These are phyloP conservation scores for Grosmannia penicillata DNA, from an alignment of 2,329 filamentous ascomycete species.

Conservation along the genomic window DNA sequence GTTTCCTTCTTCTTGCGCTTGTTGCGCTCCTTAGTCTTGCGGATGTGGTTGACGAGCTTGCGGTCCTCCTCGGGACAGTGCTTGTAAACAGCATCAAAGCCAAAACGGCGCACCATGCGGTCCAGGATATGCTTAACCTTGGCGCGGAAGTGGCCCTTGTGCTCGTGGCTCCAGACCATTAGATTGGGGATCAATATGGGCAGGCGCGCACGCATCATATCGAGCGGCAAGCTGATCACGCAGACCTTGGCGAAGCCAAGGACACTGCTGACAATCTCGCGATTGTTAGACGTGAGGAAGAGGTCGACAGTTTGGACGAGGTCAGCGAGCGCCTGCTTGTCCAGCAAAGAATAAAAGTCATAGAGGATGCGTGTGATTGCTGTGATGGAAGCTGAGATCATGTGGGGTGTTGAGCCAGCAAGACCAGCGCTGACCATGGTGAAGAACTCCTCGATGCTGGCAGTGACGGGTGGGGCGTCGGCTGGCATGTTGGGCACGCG, in stretches of 20 bases:
- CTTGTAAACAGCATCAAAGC: slow-evolving; percentile 64
- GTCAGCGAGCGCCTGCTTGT: slow-evolving; percentile 57
- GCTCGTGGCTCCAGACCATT: slow-evolving; percentile 93
- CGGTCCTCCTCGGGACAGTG: slow-evolving; percentile 73
- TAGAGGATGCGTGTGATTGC: slow-evolving; percentile 87
- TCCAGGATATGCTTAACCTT: slow-evolving; percentile 98
- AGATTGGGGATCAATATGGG: slow-evolving; percentile 71
- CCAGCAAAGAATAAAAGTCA: slow-evolving; percentile 65
- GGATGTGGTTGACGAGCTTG: slow-evolving; percentile 86
- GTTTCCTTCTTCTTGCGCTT: slow-evolving; percentile 75
- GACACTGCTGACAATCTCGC: slow-evolving; percentile 89
- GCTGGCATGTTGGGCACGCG: slow-evolving; percentile 78
- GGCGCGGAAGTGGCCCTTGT: slow-evolving; percentile 90
- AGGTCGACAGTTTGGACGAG: slow-evolving; percentile 90
- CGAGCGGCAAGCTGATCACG: slow-evolving; percentile 68
- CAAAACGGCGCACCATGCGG: slow-evolving; percentile 82
- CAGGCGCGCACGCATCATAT: slow-evolving; percentile 66
- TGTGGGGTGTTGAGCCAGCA: slow-evolving; percentile 83
- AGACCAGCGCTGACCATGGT: slow-evolving; percentile 97
- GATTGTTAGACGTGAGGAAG: slow-evolving; percentile 90
- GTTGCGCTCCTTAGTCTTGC: slow-evolving; percentile 81
- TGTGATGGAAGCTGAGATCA: slow-evolving; percentile 95
- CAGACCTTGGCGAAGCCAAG: slow-evolving; percentile 96
- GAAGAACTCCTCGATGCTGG: slow-evolving; percentile 87
- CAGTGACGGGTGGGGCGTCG: slow-evolving; percentile 61